A percentile compares a stretch with the other conserved stretches of the same genome.
Conservation (phyloP, 2,329 filamentous ascomycete genomes). For the Alternaria panax region DNA sequence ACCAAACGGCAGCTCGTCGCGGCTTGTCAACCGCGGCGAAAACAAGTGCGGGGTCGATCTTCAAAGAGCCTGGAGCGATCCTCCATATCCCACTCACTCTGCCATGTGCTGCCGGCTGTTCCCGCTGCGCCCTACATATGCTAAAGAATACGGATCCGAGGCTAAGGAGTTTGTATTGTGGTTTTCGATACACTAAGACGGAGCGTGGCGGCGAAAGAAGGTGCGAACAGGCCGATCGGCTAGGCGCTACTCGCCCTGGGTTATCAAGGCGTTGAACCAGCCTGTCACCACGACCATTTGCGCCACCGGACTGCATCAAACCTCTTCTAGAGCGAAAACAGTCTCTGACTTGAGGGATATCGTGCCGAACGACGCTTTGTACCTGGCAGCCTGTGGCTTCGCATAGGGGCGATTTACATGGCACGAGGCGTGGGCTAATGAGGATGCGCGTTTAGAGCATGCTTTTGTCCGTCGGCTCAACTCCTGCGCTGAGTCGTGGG, state of each 20-base stretch:
- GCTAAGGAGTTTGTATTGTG: neutral
- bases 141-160: neutral
- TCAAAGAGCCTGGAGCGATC: neutral
- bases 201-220: neutral
- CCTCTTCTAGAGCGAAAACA: neutral
- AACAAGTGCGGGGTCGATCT: neutral
- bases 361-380: neutral
- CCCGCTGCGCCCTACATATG: neutral
- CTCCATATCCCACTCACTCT: neutral
- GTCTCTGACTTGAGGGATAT: neutral
- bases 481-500: neutral
- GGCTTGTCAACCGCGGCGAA: neutral
- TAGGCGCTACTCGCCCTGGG: neutral
- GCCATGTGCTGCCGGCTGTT: neutral
- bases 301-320: neutral
- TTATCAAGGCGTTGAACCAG: neutral
- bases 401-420: neutral
- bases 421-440: neutral
- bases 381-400: neutral
- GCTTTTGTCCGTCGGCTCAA: neutral
- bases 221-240: neutral
- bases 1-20: neutral
- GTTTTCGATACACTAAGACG: conserved; percentile 1
- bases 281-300: neutral
- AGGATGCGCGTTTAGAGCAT: neutral